Conservation (phyloP, 2,329 filamentous ascomycete species). For the Hirsutella thompsonii region DNA sequence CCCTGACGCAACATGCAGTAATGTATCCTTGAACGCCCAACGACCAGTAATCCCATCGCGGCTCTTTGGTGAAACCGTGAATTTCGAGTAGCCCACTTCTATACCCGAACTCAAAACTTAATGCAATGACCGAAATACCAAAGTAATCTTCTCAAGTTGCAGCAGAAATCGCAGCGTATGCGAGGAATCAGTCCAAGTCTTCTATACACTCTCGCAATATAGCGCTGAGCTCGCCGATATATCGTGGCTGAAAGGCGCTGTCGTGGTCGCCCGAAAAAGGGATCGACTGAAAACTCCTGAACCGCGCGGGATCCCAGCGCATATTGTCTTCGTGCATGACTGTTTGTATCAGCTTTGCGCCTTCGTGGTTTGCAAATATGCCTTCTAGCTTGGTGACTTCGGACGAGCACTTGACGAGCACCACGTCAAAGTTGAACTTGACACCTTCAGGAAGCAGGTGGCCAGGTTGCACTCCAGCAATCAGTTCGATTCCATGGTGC, state of each 20-base stretch:
- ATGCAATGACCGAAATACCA: no score
- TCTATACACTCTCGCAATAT: slow-evolving; percentile 9
- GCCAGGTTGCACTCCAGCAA: slow-evolving; percentile 8
- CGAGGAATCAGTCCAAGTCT: slow-evolving; percentile 4
- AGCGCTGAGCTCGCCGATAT: slow-evolving; percentile 9
- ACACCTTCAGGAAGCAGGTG: slow-evolving; percentile 7
- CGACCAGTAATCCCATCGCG: no score
- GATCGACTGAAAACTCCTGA: slow-evolving; percentile 8
- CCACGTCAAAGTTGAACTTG: slow-evolving; percentile 8
- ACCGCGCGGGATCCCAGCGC: slow-evolving; percentile 9
- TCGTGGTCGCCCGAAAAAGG: slow-evolving; percentile 12
- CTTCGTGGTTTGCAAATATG: background rate
- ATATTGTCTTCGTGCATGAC: slow-evolving; percentile 10
- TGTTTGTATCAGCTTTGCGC: slow-evolving; percentile 5
- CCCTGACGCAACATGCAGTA: no score
- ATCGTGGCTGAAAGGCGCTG: slow-evolving; percentile 9
- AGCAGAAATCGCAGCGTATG: background rate
- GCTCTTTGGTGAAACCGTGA: no score
- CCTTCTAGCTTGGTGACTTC: slow-evolving; percentile 2
- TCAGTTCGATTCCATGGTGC: slow-evolving; percentile 9
- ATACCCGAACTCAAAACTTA: no score
- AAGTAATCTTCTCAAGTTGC: background rate
- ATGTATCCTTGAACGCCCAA: no score
- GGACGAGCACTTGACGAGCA: slow-evolving; percentile 10
- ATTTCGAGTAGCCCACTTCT: no score